Conservation (phyloP, 129 eudicot species). For the Dittrichia graveolens region DNA sequence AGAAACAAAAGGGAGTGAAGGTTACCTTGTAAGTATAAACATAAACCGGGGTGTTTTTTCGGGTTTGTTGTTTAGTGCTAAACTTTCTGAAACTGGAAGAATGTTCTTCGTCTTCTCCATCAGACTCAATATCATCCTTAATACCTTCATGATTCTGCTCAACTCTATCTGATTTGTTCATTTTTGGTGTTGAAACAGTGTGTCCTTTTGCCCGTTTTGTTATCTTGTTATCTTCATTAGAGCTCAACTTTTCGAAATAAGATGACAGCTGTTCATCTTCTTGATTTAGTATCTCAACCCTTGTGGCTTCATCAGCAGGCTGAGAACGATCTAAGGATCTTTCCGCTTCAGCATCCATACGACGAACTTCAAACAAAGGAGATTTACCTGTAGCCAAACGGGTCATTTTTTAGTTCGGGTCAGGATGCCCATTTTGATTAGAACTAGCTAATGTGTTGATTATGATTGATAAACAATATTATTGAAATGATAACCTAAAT, state of each 20-base stretch:
- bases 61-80: slow-evolving; percentile 36
- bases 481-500: too few species aligned
- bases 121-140: slow-evolving; percentile 37
- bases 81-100: slow-evolving; percentile 34
- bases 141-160: slow-evolving; percentile 32
- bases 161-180: slow-evolving; percentile 30
- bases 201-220: slow-evolving; percentile 25
- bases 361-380: slow-evolving; percentile 67
- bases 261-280: slow-evolving; percentile 40
- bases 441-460: too few species aligned
- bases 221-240: slow-evolving; percentile 29
- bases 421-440: too few species aligned
- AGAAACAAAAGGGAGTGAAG: neutral
- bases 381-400: slow-evolving; percentile 48
- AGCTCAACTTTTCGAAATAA: slow-evolving; percentile 26
- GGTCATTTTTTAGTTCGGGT: neutral
- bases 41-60: slow-evolving; percentile 46
- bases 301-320: slow-evolving; percentile 30
- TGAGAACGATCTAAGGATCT: slow-evolving; percentile 35
- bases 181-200: slow-evolving; percentile 40
- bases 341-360: slow-evolving; percentile 57
- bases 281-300: slow-evolving; percentile 30
- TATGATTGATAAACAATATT: too few species aligned
- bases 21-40: slow-evolving; percentile 86
- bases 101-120: slow-evolving; percentile 45